phyloP scores from a whole-genome alignment of 345 rosid genomes.

The Lepidium africanum region DNA sequence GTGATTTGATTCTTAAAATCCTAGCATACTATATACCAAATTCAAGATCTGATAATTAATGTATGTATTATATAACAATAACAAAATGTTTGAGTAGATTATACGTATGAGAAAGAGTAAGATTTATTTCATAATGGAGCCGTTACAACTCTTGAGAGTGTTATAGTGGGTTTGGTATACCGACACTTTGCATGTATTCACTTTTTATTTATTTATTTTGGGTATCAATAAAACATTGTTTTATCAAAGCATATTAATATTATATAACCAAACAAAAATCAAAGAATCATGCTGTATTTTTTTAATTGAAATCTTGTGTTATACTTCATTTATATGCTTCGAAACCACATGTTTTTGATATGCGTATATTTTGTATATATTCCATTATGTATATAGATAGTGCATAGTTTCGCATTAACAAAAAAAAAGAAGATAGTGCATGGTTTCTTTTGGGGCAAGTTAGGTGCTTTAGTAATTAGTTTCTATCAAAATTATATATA shows the following conservation, averaged over 20 bases:
- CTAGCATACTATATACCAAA: not conserved
- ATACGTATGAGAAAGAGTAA: conserved; percentile 14
- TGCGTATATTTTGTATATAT: conserved; percentile 12
- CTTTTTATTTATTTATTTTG: not conserved
- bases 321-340: conserved; percentile 4
- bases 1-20: not conserved
- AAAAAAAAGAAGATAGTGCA: no score
- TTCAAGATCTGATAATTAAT: not conserved
- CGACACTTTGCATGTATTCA: conserved; percentile 16
- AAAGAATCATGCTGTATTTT: not conserved
- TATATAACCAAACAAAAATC: not conserved
- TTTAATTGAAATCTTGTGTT: conserved; percentile 9
- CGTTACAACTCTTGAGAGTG: not conserved
- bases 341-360: conserved; percentile 6
- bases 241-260: not conserved
- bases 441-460: conserved; percentile 21
- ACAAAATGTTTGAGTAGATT: conserved; percentile 6
- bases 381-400: not conserved
- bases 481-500: no score
- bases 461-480: not conserved
- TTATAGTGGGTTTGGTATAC: conserved; percentile 31
- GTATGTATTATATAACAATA: not conserved
- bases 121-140: conserved; percentile 13
- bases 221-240: not conserved
- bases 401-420: no score